A percentile compares a stretch with the other conserved stretches of the same genome.
Conservation (phyloP, 2,329 filamentous ascomycete genomes). For the Pyrenochaeta sp. region DNA sequence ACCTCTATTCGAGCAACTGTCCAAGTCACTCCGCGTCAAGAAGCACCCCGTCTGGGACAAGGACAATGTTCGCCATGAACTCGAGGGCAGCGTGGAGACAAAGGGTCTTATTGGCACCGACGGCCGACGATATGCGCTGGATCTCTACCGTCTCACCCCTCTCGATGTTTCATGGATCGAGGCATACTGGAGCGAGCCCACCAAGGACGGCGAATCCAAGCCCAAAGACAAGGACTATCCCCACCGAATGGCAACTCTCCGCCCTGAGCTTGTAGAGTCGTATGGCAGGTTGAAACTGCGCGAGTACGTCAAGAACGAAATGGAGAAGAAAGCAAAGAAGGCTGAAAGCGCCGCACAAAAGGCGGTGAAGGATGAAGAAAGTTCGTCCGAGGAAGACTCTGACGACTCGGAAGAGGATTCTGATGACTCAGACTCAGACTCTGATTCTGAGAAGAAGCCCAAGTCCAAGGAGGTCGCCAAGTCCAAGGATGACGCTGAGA, state of each 20-base stretch:
- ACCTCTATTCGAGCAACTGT: slow-evolving; percentile 85
- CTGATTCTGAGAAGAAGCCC: slow-evolving; percentile 65
- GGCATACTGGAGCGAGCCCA: slow-evolving; percentile 63
- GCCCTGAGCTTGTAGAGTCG: slow-evolving; percentile 86
- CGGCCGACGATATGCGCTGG: slow-evolving; percentile 95
- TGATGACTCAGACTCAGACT: slow-evolving; percentile 61
- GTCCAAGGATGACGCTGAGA: slow-evolving; percentile 21
- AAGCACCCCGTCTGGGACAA: slow-evolving; percentile 98
- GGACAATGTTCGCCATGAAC: slow-evolving; percentile 84
- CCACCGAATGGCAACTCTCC: slow-evolving; percentile 93
- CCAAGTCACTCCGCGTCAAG: slow-evolving; percentile 89
- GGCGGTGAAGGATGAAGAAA: slow-evolving; percentile 44
- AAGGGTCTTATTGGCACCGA: slow-evolving; percentile 98
- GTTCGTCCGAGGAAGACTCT: slow-evolving; percentile 35
- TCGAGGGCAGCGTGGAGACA: slow-evolving; percentile 96
- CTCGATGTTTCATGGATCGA: slow-evolving; percentile 92
- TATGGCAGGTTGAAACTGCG: slow-evolving; percentile 87
- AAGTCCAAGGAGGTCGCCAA: slow-evolving; percentile 29
- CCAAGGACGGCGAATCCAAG: slow-evolving; percentile 56
- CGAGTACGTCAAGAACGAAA: slow-evolving; percentile 82
- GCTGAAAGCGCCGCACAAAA: slow-evolving; percentile 50
- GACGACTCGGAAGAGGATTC: slow-evolving; percentile 36
- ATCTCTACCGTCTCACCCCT: slow-evolving; percentile 93
- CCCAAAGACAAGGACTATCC: slow-evolving; percentile 71
- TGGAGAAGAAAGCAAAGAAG: slow-evolving; percentile 55